Evolutionary conservation across 148 eudicot genomes (phyloP), one percentile per base, ranked within the genome.

Genomic region (Rhododendron ferrugineum): DNA sequence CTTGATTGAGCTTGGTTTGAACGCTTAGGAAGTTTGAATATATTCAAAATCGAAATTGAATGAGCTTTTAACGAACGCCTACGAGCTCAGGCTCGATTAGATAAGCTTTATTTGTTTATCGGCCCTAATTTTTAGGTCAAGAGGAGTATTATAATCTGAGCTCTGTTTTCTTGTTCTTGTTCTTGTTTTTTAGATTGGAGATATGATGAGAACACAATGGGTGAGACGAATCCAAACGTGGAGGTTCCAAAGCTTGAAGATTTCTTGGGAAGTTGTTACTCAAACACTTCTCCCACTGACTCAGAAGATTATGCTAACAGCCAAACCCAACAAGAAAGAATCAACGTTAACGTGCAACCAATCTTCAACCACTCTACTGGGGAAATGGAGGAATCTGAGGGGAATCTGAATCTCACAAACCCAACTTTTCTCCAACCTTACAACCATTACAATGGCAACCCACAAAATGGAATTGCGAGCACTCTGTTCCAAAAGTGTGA

Each of bases 241-340:
- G 91, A 83, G 46, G 83, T 42, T 36, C 92, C 94, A 7, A 92
- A 92, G 86, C 88, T 92, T 10, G 94, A 90, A 62, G 91, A 92
- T 58, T 92, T 90, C 66, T 56, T 92, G 30, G 94, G 93, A 3
- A 81, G 89, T 42, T 86, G 88, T 74, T 87, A 85, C 85, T 20
- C 86, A 49, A 79, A 80, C 62, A 79, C 88, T 50, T 78, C 89
- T 81, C 54, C 85, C 47, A 37, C 81, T 23, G 87, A 81, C 47
- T 42, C 87, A 28, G 82, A 87, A 81, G 83, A 3, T 44, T 62
- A 77, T 30, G 1, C 64, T 18, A 56, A 56, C 4, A 56, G 36
- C 37, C 62, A 82, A 42, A 6, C 73, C 16, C 75, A 58, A 37
- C n/a, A 36, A 9, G 36, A 52, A 22, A 26, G 58, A 44, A 85